phyloP scores from a whole-genome alignment of 805 yeast genomes.

The Saturnispora dispora region DNA sequence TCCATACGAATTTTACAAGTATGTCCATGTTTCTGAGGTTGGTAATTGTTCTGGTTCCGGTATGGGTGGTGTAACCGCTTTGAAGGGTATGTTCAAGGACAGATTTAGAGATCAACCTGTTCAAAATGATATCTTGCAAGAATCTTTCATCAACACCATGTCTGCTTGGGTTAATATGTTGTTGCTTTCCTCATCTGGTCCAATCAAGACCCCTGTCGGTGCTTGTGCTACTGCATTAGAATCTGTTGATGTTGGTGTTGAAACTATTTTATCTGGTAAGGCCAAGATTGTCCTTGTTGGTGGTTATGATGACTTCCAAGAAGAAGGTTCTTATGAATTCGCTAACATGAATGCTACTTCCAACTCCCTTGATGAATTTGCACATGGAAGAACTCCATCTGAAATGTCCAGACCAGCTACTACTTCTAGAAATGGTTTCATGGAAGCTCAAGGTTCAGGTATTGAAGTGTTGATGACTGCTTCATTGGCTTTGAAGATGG shows the following conservation, averaged over 20 bases:
- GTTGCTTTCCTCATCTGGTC: conserved; percentile 94
- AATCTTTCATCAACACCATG: conserved; percentile 98
- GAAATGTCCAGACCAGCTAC: conserved; percentile 99
- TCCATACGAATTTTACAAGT: conserved; percentile 97
- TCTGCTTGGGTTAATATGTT: conserved; percentile 99
- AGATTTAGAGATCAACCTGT: conserved; percentile 89
- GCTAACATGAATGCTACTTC: conserved; percentile 99
- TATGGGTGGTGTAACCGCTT: conserved; percentile 98
- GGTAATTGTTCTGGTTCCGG: conserved; percentile 99
- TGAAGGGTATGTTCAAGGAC: conserved; percentile 96
- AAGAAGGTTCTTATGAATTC: conserved; percentile 96
- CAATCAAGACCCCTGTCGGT: conserved; percentile 98
- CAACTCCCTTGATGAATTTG: conserved; percentile 77
- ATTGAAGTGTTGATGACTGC: conserved; percentile 95
- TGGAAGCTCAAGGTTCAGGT: conserved; percentile 99
- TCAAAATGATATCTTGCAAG: conserved; percentile 95
- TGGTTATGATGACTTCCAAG: conserved; percentile 99
- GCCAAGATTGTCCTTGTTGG: conserved; percentile 96
- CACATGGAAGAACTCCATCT: conserved; percentile 92
- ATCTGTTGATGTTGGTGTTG: conserved; percentile 93
- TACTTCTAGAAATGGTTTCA: conserved; percentile 91
- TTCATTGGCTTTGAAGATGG: conserved; percentile 90
- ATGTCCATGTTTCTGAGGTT: conserved; percentile 95
- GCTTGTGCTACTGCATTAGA: conserved; percentile 99
- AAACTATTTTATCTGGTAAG: conserved; percentile 85